These are phyloP conservation scores for Silene conica DNA, from an alignment of 148 eudicot species.

Conservation along the genomic window DNA sequence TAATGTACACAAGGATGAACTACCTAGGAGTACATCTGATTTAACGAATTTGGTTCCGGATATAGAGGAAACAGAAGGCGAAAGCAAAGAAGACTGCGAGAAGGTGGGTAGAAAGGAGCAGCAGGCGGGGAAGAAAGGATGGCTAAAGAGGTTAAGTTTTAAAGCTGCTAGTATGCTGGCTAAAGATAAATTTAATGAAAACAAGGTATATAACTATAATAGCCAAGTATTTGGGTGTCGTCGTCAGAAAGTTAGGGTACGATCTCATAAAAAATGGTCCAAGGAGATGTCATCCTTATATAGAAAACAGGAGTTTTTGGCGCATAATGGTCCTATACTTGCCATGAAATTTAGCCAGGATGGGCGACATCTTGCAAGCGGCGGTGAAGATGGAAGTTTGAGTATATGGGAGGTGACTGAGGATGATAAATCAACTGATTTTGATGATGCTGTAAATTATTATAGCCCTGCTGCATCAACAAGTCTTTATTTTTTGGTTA, in stretches of 20 bases:
- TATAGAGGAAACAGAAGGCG: slow-evolving; percentile 20
- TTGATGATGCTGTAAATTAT: too few relatives aligned
- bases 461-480: too few relatives aligned
- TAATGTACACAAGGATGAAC: slow-evolving; percentile 27
- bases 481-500: slow-evolving; percentile 46
- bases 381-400: slow-evolving; percentile 71
- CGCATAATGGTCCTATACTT: slow-evolving; percentile 73
- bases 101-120: slow-evolving; percentile 28
- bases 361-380: slow-evolving; percentile 77
- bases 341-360: slow-evolving; percentile 85
- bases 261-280: slow-evolving; percentile 40
- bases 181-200: slow-evolving; percentile 24
- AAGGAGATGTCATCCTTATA: slow-evolving; percentile 77
- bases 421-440: slow-evolving; percentile 37
- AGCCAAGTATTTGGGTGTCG: slow-evolving; percentile 23
- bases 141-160: slow-evolving; percentile 39
- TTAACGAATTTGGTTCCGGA: slow-evolving; percentile 32
- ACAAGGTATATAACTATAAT: slow-evolving; percentile 18
- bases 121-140: slow-evolving; percentile 29
- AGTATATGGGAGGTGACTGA: slow-evolving; percentile 73
- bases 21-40: slow-evolving; percentile 20
- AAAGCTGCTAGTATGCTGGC: slow-evolving; percentile 30
- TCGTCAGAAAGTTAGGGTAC: slow-evolving; percentile 45
- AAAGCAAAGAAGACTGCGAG: slow-evolving; percentile 17
- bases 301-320: slow-evolving; percentile 59